These are phyloP conservation scores for Flagelloscypha sp. DNA, from an alignment of 768 basidiomycete genomes.

Conservation along the genomic window DNA sequence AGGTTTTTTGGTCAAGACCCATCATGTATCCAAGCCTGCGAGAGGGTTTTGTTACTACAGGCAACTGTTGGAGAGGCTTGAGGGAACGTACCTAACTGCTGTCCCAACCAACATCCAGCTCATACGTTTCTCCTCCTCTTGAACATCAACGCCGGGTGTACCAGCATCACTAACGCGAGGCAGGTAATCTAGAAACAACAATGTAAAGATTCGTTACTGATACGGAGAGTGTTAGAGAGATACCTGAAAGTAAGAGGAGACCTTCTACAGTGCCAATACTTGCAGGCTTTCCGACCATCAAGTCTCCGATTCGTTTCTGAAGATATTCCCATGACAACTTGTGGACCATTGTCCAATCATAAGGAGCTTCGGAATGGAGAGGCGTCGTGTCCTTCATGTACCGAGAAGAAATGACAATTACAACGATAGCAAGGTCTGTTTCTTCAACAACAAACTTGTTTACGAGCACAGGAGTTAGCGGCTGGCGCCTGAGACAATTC, in stretches of 20 bases:
- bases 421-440: conserved; percentile 1
- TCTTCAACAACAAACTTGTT: conserved; percentile 4
- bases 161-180: neutral
- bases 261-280: conserved; percentile 4
- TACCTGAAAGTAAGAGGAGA: conserved; percentile 4
- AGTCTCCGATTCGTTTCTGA: conserved; percentile 1
- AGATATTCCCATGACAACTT: no score
- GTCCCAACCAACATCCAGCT: conserved; percentile 5
- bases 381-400: conserved; percentile 3
- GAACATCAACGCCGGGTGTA: neutral
- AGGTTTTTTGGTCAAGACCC: conserved; percentile 5
- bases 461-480: neutral
- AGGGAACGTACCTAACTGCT: no score
- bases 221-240: neutral
- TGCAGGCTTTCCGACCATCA: conserved; percentile 3
- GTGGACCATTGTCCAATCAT: no score
- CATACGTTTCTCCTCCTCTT: conserved; percentile 4
- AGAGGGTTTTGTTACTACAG: neutral
- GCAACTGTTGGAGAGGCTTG: neutral
- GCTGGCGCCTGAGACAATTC: conserved; percentile 1
- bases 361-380: no score
- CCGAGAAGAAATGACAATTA: conserved; percentile 3
- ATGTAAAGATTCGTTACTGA: neutral
- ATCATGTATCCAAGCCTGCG: conserved; percentile 5
- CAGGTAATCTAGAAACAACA: neutral